Base-by-base conservation (phyloP, 2,329 filamentous ascomycete genomes). In the Sordariomycetes sp. region DNA sequence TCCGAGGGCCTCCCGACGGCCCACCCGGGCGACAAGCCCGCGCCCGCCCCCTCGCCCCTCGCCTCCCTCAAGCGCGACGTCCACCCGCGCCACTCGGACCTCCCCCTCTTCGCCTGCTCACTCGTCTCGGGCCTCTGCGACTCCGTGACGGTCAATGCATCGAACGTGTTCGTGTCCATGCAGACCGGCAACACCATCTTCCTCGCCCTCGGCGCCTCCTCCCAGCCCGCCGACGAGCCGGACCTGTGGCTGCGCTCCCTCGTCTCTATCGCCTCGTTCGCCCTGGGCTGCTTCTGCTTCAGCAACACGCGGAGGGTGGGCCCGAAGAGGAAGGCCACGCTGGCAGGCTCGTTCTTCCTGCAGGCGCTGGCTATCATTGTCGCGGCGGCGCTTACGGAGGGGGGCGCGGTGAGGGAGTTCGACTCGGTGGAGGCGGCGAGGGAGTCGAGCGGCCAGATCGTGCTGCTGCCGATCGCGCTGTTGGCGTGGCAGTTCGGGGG, bases 171-270 rank as follows among this genome's bases (percentile, higher is more conserved):
- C 58, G 72, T 73, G 25, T 70, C 68, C 52, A 75, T 74, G 71
- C 72, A 74, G 61, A 74, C 72, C 28, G 61, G 62, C 66, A 63
- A 55, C 59, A 85, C 82, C 11, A 78, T 86, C 63, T 84, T 85
- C 69, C 74, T 86, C 46, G 81, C 79, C 20, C 78, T 86, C 24
- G 81, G 81, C 58, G 77, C 80, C 14, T 76, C 80, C 2, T 69
- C 70, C 34, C 79, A 82, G 53, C 80, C 79, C 3, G 66, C 72
- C 22, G 71, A 71, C 59, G 71, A 79, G 59, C 78, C 79, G 3
- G 72, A 72, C 58, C 80, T 77, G 58, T 82, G 77, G 79, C 69
- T 78, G 37, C 63, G 66, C 20, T 65, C 78, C 2, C 71, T 79
- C 22, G 70, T 75, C 60, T 83, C 81, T 57, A 79, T 83, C 61